Evolutionary conservation across 331 rosid species (phyloP), one percentile per base, ranked within the genome.

Genomic region (Acacia pycnantha): DNA sequence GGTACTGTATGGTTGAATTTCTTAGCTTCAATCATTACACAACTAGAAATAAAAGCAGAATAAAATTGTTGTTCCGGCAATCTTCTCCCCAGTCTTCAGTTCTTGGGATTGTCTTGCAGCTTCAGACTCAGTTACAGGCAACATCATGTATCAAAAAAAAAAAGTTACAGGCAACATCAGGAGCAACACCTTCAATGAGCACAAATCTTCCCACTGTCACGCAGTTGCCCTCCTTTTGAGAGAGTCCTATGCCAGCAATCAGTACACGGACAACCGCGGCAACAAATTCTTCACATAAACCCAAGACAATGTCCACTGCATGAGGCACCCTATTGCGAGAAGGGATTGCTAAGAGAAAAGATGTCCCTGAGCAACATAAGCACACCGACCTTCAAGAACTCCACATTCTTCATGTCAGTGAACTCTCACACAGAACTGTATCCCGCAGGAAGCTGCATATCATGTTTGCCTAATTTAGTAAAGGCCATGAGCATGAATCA

Each of bases 11-110:
- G 29, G 19, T 70, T 64, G 70, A 71, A 59, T 77, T 18, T 43
- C 56, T 69, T 40, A 33, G 75, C 70, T 71, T 40, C 61, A 43
- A 53, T 47, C 15, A 66, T 31, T 21, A 48, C 54, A 73, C 31
- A 15, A 41, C 72, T 14, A 8, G 9, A 41, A 12, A 29, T 24
- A 73, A 37, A 33, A 65, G 48, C 74, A 33, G 16, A 78, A 78
- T 40, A 35, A 58, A 73, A 64, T 73, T 73, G 74, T 46, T 40
- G 46, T 72, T 68, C 68, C 50, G 35, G 31, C 51, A 27, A 77
- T 47, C 68, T 19, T 22, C 75, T 41, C 31, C 11, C 54, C 33
- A 72, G 35, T 41, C 65, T 64, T 64, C 64, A 73, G 83, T 13
- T 54, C 86, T 8, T 54, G 11, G 16, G 6, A 22, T 29, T 83